Conservation (phyloP, 176 grass and related monocot species). For the sorghum (Sorghum bicolor) region Sorghum_bicolor_NCBIv3 NC_012879.2:49713501-49714000, state of each 20-base stretch:
- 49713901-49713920: slow-evolving; percentile 93
- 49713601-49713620: neutral
- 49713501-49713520: neutral
- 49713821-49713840: slow-evolving; percentile 9
- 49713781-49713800: neutral
- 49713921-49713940: slow-evolving; percentile 95
- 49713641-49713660: neutral
- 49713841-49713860: neutral
- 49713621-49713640: neutral
- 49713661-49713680: neutral
- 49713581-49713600: neutral
- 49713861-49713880: neutral
- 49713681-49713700: neutral
- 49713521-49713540: no score
- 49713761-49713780: slow-evolving; percentile 1
- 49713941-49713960: slow-evolving; percentile 90
- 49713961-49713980: slow-evolving; percentile 76
- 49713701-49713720: slow-evolving; percentile 58
- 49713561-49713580: neutral
- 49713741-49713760: slow-evolving; percentile 42
- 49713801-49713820: neutral
- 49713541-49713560: neutral
- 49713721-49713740: slow-evolving; percentile 56
- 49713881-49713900: slow-evolving; percentile 45
- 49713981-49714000: slow-evolving; percentile 99